Evolutionary conservation across 768 basidiomycete species (phyloP), one percentile per base, ranked within the genome.

Genomic region (Hydnum rufescens): DNA sequence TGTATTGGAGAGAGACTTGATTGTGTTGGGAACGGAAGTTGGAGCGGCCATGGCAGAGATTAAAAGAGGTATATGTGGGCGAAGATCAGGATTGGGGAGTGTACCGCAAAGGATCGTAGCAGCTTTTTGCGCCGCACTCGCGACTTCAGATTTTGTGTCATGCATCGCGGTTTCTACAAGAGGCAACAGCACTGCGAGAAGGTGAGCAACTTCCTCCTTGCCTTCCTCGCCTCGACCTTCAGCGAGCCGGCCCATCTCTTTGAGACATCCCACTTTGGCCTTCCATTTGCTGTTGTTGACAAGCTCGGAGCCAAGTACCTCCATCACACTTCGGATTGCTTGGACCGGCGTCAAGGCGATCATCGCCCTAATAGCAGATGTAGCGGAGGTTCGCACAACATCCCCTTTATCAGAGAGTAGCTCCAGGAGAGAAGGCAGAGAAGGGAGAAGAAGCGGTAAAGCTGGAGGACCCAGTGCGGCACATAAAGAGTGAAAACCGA

Each of bases 21-120:
- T 89, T 60, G 89, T 93, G 29, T 79, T 78, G 3, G 90, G 77
- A 16, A 95, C 90, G 28, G 84, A 56, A 31, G 62, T 77, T 2
- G 93, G 86, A 61, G 87, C 77, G 46, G 82, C 75, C 92, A 97
- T 97, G 66, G 87, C 88, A 65, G 87, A 84, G 53, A 96, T 89
- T 57, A 97, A 78, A 32, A 75, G 73, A 48, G 82, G 78, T 51
- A 90, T 83, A 68, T 95, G 93, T 28, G 86, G 82, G 51, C 75
- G 73, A 53, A 96, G 75, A 70, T 97, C 93, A 26, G 88, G 78
- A 65, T 97, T 97, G 57, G 85, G 85, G 16, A 97, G 77, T 46
- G 89, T 90, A 19, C 76, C 74, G 65, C 90, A 96, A 29, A 97
- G 75, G 8, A 80, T 72, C 3, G 83, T 88, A 13, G 87, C 92